Percentiles rank a stretch among this genome's conserved stretches.
Evolutionary conservation across 73 alveolate species (phyloP).

Genomic region (Stentor coeruleus): DNA sequence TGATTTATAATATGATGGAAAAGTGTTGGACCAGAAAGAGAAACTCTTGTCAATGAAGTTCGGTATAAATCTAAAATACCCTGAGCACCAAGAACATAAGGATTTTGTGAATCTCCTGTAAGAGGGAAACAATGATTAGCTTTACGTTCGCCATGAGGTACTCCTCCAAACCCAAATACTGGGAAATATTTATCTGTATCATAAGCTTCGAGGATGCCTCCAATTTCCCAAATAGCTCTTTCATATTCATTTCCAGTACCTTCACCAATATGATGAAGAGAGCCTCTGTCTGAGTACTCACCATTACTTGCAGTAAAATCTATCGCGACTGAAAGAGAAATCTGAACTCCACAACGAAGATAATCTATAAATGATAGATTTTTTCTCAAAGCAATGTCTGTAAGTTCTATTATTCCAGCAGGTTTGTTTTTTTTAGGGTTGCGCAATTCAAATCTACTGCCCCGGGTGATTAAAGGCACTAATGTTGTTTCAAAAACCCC

Average conservation of each 20-base stretch:
- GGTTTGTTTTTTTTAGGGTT: no score
- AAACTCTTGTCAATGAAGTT: slow-evolving; percentile 29
- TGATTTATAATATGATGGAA: slow-evolving; percentile 49
- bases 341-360: slow-evolving; percentile 48
- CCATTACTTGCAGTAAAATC: slow-evolving; percentile 81
- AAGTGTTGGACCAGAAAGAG: slow-evolving; percentile 64
- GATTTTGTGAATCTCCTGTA: slow-evolving; percentile 41
- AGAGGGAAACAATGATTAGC: slow-evolving; percentile 58
- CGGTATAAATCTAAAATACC: slow-evolving; percentile 44
- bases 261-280: slow-evolving; percentile 56
- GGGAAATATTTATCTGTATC: slow-evolving; percentile 65
- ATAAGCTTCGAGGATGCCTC: slow-evolving; percentile 56
- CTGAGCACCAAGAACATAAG: slow-evolving; percentile 50
- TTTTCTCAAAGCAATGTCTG: neutral
- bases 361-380: slow-evolving; percentile 57
- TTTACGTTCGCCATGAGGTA: slow-evolving; percentile 24
- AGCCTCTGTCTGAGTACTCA: slow-evolving; percentile 39
- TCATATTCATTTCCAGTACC: slow-evolving; percentile 45
- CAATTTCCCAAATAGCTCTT: slow-evolving; percentile 54
- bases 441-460: neutral
- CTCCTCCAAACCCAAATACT: slow-evolving; percentile 72
- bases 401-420: slow-evolving; percentile 39
- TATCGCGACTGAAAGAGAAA: slow-evolving; percentile 66
- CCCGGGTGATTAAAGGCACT: no score
- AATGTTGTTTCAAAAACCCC: slow-evolving; percentile 30